Evolutionary conservation across 441 rosid species (phyloP).

Genomic region (Rhodomyrtus psidioides): DNA sequence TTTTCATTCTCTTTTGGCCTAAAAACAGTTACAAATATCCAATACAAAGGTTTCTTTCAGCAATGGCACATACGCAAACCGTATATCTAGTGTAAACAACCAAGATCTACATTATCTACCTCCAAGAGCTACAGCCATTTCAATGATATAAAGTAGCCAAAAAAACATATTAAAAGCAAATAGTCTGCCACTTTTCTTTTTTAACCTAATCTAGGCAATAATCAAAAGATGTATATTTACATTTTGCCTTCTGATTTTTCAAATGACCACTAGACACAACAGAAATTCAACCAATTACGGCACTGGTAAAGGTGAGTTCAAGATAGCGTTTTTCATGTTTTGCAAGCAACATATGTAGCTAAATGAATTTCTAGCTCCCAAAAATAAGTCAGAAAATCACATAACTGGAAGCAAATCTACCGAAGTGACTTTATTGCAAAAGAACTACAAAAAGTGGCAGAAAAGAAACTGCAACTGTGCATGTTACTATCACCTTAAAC

Average conservation of each 20-base stretch:
- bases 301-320: not conserved
- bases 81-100: not conserved
- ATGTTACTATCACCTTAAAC: not conserved
- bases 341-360: not conserved
- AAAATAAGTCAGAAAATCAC: not conserved
- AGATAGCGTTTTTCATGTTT: not conserved
- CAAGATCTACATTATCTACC: not conserved
- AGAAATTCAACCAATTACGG: not conserved
- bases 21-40: not conserved
- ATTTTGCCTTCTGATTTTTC: not conserved
- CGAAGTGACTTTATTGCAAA: not conserved
- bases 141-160: not conserved
- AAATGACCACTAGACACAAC: not conserved
- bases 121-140: not conserved
- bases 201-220: not conserved
- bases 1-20: constrained; percentile 79
- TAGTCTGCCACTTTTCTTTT: not conserved
- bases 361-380: not conserved
- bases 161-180: not conserved
- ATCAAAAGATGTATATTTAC: not conserved
- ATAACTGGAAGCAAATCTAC: not conserved
- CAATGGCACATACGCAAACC: not conserved
- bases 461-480: not conserved
- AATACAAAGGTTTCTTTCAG: not conserved
- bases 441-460: not conserved